Base-by-base conservation (phyloP, 2,329 filamentous ascomycete genomes). In the Ophiostoma sp. region DNA sequence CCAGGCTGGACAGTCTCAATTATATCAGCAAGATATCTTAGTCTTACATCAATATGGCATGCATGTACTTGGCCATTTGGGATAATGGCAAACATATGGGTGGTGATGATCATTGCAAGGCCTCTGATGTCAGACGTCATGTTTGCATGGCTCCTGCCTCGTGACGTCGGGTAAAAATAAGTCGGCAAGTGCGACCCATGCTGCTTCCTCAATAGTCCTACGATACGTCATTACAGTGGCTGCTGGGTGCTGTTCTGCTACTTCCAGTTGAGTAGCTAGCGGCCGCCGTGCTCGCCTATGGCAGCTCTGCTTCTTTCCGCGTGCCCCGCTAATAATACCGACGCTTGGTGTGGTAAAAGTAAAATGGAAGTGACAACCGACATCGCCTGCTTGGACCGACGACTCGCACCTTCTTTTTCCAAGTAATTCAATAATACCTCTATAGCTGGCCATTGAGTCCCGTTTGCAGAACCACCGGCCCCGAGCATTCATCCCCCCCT, bases 281-380 rank as follows among this genome's bases (percentile, higher is more conserved):
- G 63, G 63, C 63, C 63, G 63, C 42, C n/a, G 60, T 44, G 41
- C 18, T n/a, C 42, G 44, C 67, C 65, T 60, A 67, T 69, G 58
- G 62, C 49, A 52, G 68, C 65, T 36, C 41, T 58, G 18, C 45
- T 27, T 40, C 58, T 45, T 47, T 58, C 62, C 49, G 65, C 68
- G 41, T 67, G 68, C 68, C 68, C 65, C 68, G 66, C 68, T 62
- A 69, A 67, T 49, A 52, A 67, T 49, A 52, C 45, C 40, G 55
- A 47, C 45, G 27, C 64, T 49, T 49, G 42, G 14, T 45, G 16
- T 44, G 49, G 18, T 12, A 18, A 64, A 63, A 44, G 45, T 62
- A 67, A 63, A 66, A 67, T 49, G 64, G 55, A 62, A 63, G 60
- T 45, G 64, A 49, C 52, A 55, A 69, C 68, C 70, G 69, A 66